Evolutionary conservation across 148 eudicot genomes (phyloP).

Genomic region (Cornus suecica): DNA sequence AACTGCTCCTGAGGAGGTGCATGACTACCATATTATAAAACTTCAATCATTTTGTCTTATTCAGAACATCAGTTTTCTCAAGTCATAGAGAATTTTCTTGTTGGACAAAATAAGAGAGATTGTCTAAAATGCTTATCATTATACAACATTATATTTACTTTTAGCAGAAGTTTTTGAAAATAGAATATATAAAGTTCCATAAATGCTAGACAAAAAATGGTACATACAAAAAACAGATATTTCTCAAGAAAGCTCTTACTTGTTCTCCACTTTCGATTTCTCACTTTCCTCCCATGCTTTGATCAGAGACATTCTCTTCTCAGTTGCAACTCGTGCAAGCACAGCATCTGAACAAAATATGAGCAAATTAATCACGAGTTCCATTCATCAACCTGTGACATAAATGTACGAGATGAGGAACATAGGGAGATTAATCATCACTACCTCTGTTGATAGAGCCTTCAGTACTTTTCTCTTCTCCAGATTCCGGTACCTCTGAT

Average conservation of each 20-base stretch:
- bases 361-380: background rate
- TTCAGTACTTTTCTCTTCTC: slow-evolving; percentile 52
- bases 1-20: background rate
- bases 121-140: background rate
- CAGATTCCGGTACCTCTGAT: slow-evolving; percentile 35
- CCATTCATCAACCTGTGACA: background rate
- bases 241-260: slow-evolving; percentile 47
- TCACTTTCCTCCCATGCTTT: slow-evolving; percentile 98
- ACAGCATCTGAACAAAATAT: slow-evolving; percentile 49
- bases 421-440: background rate
- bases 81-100: background rate
- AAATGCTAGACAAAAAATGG: background rate
- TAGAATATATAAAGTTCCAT: background rate
- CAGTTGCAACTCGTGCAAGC: slow-evolving; percentile 66
- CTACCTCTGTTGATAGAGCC: slow-evolving; percentile 78
- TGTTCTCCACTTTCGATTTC: slow-evolving; percentile 79
- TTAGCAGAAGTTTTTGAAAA: background rate
- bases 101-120: background rate
- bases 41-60: background rate
- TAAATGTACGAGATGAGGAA: background rate
- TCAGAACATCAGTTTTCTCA: background rate
- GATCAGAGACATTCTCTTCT: slow-evolving; percentile 74
- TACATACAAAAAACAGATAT: background rate
- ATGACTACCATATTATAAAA: background rate
- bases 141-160: background rate